Evolutionary conservation across 768 basidiomycete genomes (phyloP), one percentile per base, ranked within the genome.

Genomic region (Phlegmacium glaucopus): DNA sequence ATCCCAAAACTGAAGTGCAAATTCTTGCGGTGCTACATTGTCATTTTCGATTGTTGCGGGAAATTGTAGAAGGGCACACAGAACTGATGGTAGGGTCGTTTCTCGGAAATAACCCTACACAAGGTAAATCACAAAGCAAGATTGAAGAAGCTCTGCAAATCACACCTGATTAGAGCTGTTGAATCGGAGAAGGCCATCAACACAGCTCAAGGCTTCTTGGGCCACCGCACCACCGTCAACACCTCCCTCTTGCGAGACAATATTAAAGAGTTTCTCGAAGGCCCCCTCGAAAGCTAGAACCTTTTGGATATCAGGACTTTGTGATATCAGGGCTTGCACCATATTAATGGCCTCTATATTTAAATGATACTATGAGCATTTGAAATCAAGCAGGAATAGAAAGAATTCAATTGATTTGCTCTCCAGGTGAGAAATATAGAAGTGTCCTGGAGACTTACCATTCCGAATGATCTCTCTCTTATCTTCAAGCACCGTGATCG

Each of bases 101-200:
- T 94, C 94, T 40, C 90, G 85, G 71, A 99, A 96, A 72, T 96
- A 98, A 61, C 93, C 96, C 93, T 99, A 58, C 32, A 35, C 18
- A 34, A 37, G 18, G 44, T 34, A 49, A 39, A 58, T 58, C 49
- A 64, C 42, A 36, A 29, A 44, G 50, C 48, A 30, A 34, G n/a
- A 39, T 11, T 36, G 32, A 35, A n/a, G 29, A 29, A 9, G 9
- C 12, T 5, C 22, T 22, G 22, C 2, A n/a, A 42, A 29, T 69
- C 59, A 91, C 94, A 91, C 94, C 75, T 95, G 94, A 64, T 98
- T 99, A 9, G 93, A 94, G 18, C 83, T 80, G 65, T 99, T 98
- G 70, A 89, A 95, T 25, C 92, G 79, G 51, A 99, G 72, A 16
- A 99, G 70, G n/a, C 80, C 79, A 52, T 93, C 93, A 12, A 93